Conservation (phyloP, 139 green algal species). For the Chlamydomonas eustigma region DNA sequence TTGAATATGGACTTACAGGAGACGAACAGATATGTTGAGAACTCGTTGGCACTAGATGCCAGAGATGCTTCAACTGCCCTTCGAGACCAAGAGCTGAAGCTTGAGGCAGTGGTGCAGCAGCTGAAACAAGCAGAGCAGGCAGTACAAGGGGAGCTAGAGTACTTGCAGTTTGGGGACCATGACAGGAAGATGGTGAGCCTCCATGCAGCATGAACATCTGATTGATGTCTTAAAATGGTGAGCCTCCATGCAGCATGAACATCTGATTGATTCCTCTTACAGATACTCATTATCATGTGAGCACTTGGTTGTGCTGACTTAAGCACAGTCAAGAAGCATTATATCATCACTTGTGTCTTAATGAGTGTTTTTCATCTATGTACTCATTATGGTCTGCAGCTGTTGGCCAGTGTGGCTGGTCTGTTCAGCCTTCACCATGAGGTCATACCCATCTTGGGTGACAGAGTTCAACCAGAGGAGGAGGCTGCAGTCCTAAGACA, state of each 20-base stretch:
- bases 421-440: background rate
- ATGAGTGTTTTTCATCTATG: background rate
- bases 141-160: background rate
- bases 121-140: background rate
- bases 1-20: slow-evolving; percentile 6
- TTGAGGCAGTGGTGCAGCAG: background rate
- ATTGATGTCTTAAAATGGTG: no score
- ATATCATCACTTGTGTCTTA: background rate
- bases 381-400: background rate
- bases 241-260: no score
- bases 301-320: background rate
- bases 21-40: background rate
- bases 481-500: background rate
- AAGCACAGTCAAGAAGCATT: background rate
- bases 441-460: background rate
- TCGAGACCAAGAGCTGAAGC: background rate
- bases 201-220: no score
- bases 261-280: no score
- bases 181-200: background rate
- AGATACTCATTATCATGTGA: background rate
- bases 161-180: background rate
- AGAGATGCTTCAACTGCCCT: background rate
- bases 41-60: background rate
- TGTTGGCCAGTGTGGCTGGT: background rate
- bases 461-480: background rate